Evolutionary conservation across 257 asterid species (phyloP).

Genomic region (Voacanga thouarsii): DNA sequence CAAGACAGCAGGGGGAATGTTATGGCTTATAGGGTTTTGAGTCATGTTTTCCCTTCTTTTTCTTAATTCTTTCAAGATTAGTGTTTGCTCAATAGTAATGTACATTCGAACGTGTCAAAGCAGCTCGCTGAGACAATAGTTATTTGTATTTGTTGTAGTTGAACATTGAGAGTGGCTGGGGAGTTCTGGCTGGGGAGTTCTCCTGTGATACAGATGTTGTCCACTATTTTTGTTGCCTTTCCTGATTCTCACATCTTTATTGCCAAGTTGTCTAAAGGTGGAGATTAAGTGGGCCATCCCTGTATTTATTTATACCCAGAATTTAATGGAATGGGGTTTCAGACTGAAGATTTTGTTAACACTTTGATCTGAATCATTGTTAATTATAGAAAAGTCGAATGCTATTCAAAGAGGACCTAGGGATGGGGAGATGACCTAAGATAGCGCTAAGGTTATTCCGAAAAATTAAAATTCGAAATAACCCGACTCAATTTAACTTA

Average conservation of each 20-base stretch:
- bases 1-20: background rate
- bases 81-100: conserved; percentile 23
- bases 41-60: background rate
- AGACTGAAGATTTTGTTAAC: background rate
- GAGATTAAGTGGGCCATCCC: conserved; percentile 16
- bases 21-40: background rate
- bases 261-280: conserved; percentile 14
- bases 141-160: conserved; percentile 13
- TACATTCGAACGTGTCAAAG: conserved; percentile 53
- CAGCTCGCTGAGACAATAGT: conserved; percentile 69
- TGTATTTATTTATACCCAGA: background rate
- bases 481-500: no score
- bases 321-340: background rate
- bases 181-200: conserved; percentile 3
- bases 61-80: background rate
- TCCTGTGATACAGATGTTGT: background rate
- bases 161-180: conserved; percentile 19
- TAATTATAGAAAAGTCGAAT: background rate
- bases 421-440: no score
- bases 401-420: background rate
- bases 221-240: conserved; percentile 16
- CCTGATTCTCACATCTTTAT: conserved; percentile 15
- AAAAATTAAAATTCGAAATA: no score
- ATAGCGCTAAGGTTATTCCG: no score
- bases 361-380: background rate